These are phyloP conservation scores for Mollisiaceae sp. DNA, from an alignment of 2,329 filamentous ascomycete species.

Conservation along the genomic window DNA sequence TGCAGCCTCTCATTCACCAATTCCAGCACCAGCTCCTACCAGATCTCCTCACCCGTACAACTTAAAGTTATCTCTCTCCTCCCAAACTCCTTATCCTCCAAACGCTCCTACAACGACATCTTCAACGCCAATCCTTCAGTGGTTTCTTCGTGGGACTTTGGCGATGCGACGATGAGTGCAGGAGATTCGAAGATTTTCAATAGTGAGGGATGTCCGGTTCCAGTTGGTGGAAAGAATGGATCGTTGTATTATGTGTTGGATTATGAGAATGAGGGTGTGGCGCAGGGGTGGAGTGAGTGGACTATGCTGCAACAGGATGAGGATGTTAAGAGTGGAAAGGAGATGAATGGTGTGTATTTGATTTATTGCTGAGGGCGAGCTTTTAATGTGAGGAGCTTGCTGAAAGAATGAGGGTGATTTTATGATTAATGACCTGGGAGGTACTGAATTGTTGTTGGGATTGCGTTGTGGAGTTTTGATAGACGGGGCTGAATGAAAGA, in stretches of 20 bases:
- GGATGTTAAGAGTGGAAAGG: background rate
- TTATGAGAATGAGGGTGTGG: constrained; percentile 7
- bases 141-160: constrained; percentile 10
- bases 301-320: constrained; percentile 13
- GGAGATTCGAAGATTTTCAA: constrained; percentile 13
- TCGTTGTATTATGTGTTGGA: constrained; percentile 23
- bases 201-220: constrained; percentile 15
- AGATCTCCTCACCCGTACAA: background rate
- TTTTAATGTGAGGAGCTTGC: too few relatives aligned
- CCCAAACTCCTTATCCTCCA: constrained; percentile 12
- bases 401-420: background rate
- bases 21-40: background rate
- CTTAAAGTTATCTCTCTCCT: constrained; percentile 17
- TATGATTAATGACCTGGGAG: background rate
- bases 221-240: constrained; percentile 11
- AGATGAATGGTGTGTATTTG: constrained; percentile 22
- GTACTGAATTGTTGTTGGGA: background rate
- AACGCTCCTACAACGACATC: constrained; percentile 16
- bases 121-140: constrained; percentile 8
- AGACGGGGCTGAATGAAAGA: background rate
- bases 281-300: constrained; percentile 6
- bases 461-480: background rate
- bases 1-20: constrained; percentile 1
- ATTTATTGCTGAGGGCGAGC: constrained; percentile 18
- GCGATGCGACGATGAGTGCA: constrained; percentile 8